These are phyloP conservation scores for Plectosphaerella cucumerina DNA, from an alignment of 2,329 filamentous ascomycete species.

Conservation along the genomic window DNA sequence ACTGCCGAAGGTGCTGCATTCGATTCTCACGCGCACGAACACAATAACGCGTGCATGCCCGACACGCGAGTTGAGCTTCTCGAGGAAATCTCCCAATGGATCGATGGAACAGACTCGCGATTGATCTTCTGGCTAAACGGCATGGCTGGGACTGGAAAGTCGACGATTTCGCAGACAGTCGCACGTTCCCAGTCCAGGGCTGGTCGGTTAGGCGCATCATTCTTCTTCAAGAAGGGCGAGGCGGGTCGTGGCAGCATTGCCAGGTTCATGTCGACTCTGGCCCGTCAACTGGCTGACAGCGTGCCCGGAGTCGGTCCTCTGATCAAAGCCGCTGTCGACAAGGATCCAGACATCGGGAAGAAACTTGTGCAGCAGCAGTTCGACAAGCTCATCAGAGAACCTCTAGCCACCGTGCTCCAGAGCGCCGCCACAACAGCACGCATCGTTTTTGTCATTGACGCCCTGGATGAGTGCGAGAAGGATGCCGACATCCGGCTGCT, in stretches of 20 bases:
- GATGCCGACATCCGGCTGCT: constrained; percentile 23
- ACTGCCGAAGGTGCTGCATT: constrained; percentile 22
- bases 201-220: constrained; percentile 26
- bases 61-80: constrained; percentile 27
- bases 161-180: constrained; percentile 30
- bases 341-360: too few relatives aligned
- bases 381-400: too few relatives aligned
- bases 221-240: constrained; percentile 41
- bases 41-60: constrained; percentile 23
- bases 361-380: too few relatives aligned
- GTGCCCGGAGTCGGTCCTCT: too few relatives aligned
- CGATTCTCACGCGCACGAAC: constrained; percentile 27
- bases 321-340: too few relatives aligned
- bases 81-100: constrained; percentile 22
- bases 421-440: too few relatives aligned
- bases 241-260: constrained; percentile 27
- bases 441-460: constrained; percentile 29
- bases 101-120: constrained; percentile 6
- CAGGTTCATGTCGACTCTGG: constrained; percentile 35
- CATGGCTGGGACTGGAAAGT: constrained; percentile 35
- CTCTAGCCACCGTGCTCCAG: too few relatives aligned
- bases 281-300: constrained; percentile 2
- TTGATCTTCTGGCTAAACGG: constrained; percentile 31
- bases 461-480: constrained; percentile 18
- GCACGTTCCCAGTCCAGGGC: constrained; percentile 10